Conservation (phyloP, 2,329 filamentous ascomycete species). For the Xylaria sp. region DNA sequence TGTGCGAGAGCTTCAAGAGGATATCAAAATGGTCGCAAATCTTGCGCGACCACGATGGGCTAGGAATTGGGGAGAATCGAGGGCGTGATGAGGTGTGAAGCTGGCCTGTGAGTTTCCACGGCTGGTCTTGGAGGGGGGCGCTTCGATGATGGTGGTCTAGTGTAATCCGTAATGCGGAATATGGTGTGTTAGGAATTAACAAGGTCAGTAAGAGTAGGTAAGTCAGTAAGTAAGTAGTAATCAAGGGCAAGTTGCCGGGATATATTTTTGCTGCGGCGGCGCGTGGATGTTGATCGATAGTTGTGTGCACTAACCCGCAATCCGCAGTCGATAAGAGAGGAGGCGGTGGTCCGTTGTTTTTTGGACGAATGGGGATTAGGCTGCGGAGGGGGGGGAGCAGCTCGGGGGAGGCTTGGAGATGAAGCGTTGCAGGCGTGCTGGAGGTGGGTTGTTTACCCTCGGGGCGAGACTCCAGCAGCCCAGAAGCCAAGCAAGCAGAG, state of each 20-base stretch:
- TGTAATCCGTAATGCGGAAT: slow-evolving; percentile 8
- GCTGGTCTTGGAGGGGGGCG: too few species aligned
- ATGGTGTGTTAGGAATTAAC: neutral
- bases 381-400: neutral
- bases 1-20: slow-evolving; percentile 17
- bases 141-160: slow-evolving; percentile 16
- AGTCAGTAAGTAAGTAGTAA: neutral
- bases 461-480: too few species aligned
- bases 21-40: slow-evolving; percentile 31
- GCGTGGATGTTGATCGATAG: slow-evolving; percentile 16
- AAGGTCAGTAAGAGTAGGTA: slow-evolving; percentile 1
- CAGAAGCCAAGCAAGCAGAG: too few species aligned
- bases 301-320: neutral
- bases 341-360: slow-evolving; percentile 11
- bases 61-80: slow-evolving; percentile 18
- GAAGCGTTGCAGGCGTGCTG: neutral
- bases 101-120: too few species aligned
- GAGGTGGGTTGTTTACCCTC: slow-evolving; percentile 16
- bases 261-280: slow-evolving; percentile 12
- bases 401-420: slow-evolving; percentile 1
- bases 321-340: neutral
- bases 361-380: slow-evolving; percentile 16
- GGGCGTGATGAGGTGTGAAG: neutral
- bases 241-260: neutral
- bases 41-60: slow-evolving; percentile 31